Evolutionary conservation across 169 alveolate species (phyloP), one percentile per base, ranked within the genome.

Genomic region (Plasmodium ovale): DNA sequence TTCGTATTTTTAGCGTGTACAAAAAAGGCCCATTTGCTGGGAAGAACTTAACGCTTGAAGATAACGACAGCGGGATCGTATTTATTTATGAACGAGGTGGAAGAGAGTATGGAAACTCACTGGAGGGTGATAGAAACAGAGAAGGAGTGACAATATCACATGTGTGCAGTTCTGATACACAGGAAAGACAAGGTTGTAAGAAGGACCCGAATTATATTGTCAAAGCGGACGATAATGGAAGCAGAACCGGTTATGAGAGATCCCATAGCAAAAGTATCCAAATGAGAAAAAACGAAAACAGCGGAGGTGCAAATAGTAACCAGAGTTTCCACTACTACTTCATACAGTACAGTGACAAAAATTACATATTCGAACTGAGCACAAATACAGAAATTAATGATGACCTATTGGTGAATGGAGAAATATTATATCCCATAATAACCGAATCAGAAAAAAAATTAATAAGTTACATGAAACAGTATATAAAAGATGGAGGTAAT

Each of bases 391-490:
- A 47, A 19, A 9, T 77, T 2, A 19, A 31, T 54, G 37, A 39
- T 9, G 53, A 53, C 19, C 35, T 67, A 0, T 21, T 21, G 21
- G 16, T 37, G 19, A 42, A 29, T 12, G 39, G 12, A 44, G 42
- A 31, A 77, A 23, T 12, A 31, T 16, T 29, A 33, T 42, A 35
- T 29, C 53, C 51, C 6, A 2, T 60, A 16, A 16, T 60, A 42
- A 29, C 88, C 6, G 65, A 33, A 16, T 14, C 64, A 19, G 71
- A 82, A 3, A 68, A 51, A 29, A 33, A 27, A 29, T 19, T 82
- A 49, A 67, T 82, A 33, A 37, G 53, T 21, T 54, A 82, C 67
- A 82, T 65, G 85, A 47, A 67, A 44, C 35, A 51, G 39, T 39
- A 54, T 31, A 27, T 54, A 59, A 47, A 62, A 53, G 77, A 54